These are phyloP conservation scores for Triticum dicoccoides DNA, from an alignment of 176 grass and related monocot genomes.

Conservation along the genomic window DNA sequence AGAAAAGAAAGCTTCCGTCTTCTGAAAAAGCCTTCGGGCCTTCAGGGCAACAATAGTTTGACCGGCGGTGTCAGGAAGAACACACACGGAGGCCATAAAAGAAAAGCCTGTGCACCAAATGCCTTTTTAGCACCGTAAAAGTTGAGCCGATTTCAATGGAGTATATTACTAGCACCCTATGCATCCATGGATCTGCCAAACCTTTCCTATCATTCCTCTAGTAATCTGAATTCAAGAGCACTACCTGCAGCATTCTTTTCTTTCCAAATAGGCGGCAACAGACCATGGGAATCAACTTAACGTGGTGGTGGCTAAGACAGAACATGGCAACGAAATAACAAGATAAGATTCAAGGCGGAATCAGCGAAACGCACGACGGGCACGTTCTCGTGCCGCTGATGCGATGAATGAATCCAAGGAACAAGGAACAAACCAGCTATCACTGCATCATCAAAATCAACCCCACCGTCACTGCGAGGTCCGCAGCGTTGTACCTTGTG, in stretches of 20 bases:
- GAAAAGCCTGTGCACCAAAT: neutral
- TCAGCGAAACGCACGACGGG: neutral
- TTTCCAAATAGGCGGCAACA: neutral
- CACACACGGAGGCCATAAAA: neutral
- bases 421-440: neutral
- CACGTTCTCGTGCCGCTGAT: slow-evolving; percentile 12
- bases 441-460: neutral
- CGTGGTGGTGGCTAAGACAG: neutral
- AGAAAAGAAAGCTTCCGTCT: neutral
- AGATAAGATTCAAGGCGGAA: slow-evolving; percentile 5
- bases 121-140: neutral
- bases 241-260: neutral
- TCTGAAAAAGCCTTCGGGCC: neutral
- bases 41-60: slow-evolving; percentile 1
- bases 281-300: neutral
- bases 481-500: neutral
- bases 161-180: neutral
- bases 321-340: neutral
- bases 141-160: neutral
- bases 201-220: neutral
- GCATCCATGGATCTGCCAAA: neutral
- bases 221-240: neutral
- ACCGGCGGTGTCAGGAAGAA: slow-evolving; percentile 9
- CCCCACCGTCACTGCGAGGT: neutral
- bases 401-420: slow-evolving; percentile 1